Conservation (phyloP, 768 basidiomycete genomes). For the Paxillus ammoniavirescens region DNA sequence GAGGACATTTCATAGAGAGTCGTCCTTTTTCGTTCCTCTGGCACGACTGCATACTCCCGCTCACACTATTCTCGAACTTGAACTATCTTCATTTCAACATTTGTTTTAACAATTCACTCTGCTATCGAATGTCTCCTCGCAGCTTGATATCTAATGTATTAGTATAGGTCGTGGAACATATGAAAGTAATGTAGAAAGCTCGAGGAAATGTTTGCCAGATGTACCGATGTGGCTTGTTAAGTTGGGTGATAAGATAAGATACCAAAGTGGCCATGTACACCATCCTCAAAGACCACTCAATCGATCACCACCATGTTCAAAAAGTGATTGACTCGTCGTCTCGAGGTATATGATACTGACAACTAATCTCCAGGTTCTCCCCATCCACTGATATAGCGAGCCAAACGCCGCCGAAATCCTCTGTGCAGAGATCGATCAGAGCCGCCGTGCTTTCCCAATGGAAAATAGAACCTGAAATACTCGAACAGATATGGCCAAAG, state of each 20-base stretch:
- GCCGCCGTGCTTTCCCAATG: constrained; percentile 77
- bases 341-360: constrained; percentile 10
- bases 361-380: constrained; percentile 52
- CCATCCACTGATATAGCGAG: constrained; percentile 81
- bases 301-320: constrained; percentile 62
- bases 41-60: constrained; percentile 23
- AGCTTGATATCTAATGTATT: constrained; percentile 38
- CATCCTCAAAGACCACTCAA: not conserved
- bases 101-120: constrained; percentile 18
- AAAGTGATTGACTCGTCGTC: constrained; percentile 45
- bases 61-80: constrained; percentile 21
- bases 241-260: constrained; percentile 13
- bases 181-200: constrained; percentile 28
- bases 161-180: constrained; percentile 32
- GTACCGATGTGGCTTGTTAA: not conserved
- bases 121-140: constrained; percentile 31
- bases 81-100: constrained; percentile 28
- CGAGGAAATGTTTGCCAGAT: not conserved
- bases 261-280: not conserved
- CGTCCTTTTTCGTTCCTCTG: constrained; percentile 33
- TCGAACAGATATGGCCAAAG: constrained; percentile 98
- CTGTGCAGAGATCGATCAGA: constrained; percentile 88
- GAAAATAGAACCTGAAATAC: constrained; percentile 72
- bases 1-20: constrained; percentile 58
- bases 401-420: constrained; percentile 90